Evolutionary conservation across 805 yeast genomes (phyloP).

Genomic region (Kazachstania taianensis): DNA sequence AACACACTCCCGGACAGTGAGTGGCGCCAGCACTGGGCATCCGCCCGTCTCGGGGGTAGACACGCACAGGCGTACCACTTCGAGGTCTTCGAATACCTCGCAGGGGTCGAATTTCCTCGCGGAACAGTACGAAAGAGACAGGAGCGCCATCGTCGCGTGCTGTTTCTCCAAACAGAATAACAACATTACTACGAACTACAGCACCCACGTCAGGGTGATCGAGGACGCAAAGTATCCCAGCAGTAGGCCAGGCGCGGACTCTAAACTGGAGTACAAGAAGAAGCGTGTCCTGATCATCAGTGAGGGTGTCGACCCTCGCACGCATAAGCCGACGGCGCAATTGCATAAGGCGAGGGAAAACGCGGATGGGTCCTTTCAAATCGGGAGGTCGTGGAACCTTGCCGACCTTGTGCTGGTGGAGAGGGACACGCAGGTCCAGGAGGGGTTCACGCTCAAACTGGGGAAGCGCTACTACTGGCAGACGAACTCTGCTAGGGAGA

Average conservation of each 20-base stretch:
- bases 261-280: slow-evolving; percentile 43
- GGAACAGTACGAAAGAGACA: slow-evolving; percentile 48
- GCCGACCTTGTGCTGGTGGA: slow-evolving; percentile 54
- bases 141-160: slow-evolving; percentile 36
- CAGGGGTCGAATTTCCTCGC: slow-evolving; percentile 34
- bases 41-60: slow-evolving; percentile 20
- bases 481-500: slow-evolving; percentile 46
- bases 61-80: slow-evolving; percentile 26
- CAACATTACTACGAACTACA: slow-evolving; percentile 41
- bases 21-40: slow-evolving; percentile 9
- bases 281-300: slow-evolving; percentile 42
- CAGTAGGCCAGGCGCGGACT: slow-evolving; percentile 51
- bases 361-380: slow-evolving; percentile 64
- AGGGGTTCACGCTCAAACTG: slow-evolving; percentile 50
- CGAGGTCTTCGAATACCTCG: slow-evolving; percentile 28
- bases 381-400: slow-evolving; percentile 87
- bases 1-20: slow-evolving; percentile 15
- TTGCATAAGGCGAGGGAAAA: slow-evolving; percentile 82
- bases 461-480: slow-evolving; percentile 84
- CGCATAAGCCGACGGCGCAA: slow-evolving; percentile 45
- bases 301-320: too few species aligned
- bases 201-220: slow-evolving; percentile 64
- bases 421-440: slow-evolving; percentile 40
- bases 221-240: slow-evolving; percentile 69
- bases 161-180: slow-evolving; percentile 40